These are phyloP conservation scores for Fistulifera solaris DNA, from an alignment of 108 stramenopile species.

Conservation along the genomic window DNA sequence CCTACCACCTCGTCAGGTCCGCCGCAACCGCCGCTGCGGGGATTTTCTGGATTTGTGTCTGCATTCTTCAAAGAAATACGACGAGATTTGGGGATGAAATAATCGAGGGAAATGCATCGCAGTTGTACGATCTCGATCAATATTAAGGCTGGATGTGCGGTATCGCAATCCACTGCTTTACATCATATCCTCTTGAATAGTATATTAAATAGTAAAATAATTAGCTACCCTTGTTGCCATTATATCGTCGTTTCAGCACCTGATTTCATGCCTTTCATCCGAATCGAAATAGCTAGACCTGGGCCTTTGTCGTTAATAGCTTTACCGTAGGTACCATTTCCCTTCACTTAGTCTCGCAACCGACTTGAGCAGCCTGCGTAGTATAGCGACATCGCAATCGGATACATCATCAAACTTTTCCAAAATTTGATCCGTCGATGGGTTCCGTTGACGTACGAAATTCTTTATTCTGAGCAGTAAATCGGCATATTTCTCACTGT, in stretches of 20 bases:
- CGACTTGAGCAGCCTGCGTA: constrained; percentile 57
- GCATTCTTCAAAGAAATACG: constrained; percentile 67
- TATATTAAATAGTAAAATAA: too few species aligned
- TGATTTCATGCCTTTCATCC: too few species aligned
- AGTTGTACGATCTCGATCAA: too few species aligned
- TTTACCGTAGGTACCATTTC: constrained; percentile 26
- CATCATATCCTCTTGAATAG: too few species aligned
- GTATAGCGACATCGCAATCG: constrained; percentile 51
- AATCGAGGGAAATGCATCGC: background rate
- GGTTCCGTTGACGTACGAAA: constrained; percentile 30
- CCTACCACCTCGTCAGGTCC: constrained; percentile 15
- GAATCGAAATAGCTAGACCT: too few species aligned
- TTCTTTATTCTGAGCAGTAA: constrained; percentile 37
- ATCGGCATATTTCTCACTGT: constrained; percentile 27
- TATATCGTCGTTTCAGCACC: too few species aligned
- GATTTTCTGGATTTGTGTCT: constrained; percentile 63
- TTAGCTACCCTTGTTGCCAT: too few species aligned
- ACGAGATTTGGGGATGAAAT: constrained; percentile 49
- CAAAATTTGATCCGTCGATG: constrained; percentile 57
- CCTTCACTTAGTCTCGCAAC: constrained; percentile 50
- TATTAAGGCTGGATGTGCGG: too few species aligned
- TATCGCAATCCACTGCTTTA: too few species aligned
- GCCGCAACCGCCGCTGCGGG: constrained; percentile 51
- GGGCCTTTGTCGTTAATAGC: too few species aligned
- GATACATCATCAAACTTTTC: constrained; percentile 55